Evolutionary conservation across 1,139 yeast genomes (phyloP), one percentile per base, ranked within the genome.

Genomic region (Blastobotrys apis): DNA sequence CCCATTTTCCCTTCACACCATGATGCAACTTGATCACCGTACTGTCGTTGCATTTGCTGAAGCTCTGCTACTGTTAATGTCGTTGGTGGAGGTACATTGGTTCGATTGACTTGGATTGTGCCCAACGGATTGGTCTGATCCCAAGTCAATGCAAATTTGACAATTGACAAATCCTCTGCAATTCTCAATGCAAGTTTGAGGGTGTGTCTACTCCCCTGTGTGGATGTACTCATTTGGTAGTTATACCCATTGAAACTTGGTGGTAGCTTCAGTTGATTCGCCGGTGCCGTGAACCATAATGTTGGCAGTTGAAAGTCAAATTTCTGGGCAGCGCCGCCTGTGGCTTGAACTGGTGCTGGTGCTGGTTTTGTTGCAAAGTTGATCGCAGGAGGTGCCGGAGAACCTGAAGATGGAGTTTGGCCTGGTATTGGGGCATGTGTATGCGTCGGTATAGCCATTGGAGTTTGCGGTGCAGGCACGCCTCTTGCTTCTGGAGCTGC

Each of bases 1-100:
- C 83, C 84, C 38, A 66, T 56, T 36, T 71, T 71, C 33, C 72
- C 72, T 54, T 80, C 83, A 53, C 78, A 70, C 85, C 86, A 82
- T 19, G 72, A 62, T 3, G 85, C 87, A 9, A 82, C 74, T 35
- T 62, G 63, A 22, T 69, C 60, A 42, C 73, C 71, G 44, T 71
- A 73, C 16, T 58, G 63, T 1, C 66, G 41, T 32, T 50, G 51
- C 17, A 47, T 44, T 23, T 49, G 49, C 9, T 49, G 43, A 5
- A 81, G 64, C 27, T 73, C 73, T 2, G 57, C 56, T 31, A 60
- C 65, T 0, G 72, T 51, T 2, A 80, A 75, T 3, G 57, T 50
- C 2, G 67, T 64, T 1, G 88, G 88, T 1, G 80, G 73, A 0
- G 83, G 79, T 12, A 62, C 58, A 52, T 66, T 77, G 15, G 64